Evolutionary conservation across 2,329 filamentous ascomycete genomes (phyloP), one percentile per base, ranked within the genome.

Genomic region (Phyllosticta citriasiana): DNA sequence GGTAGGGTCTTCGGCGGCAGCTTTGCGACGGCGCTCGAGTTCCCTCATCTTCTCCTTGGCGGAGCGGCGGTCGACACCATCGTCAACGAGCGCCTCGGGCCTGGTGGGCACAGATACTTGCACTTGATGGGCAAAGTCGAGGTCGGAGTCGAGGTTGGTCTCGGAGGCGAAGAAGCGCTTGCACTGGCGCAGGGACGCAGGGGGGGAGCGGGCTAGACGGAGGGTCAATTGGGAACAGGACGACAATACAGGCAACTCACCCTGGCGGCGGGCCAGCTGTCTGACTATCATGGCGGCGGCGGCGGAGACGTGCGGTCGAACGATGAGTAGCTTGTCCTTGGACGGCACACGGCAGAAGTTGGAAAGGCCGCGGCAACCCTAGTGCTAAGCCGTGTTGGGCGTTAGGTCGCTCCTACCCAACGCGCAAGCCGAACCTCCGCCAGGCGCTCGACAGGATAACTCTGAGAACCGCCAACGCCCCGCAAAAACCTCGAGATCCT

Each of bases 251-350:
- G 26, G 8, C 9, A 52, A 33, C 63, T 65, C 65, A 77, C 76
- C 71, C 65, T 73, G 71, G 67, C 74, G 75, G 65, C 74, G 69
- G 58, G 70, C 68, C 53, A 77, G 62, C 60, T 73, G 70, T 70
- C 77, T 69, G 69, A 78, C 64, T 65, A 78, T 78, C 77, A 78
- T 79, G 59, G 60, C 59, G 50, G 55, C 59, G 50, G 55, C 56
- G 40, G 27, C 40, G 59, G 22, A 26, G 47, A 22, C 19, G 19
- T 22, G 19, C 19, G 19, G 19, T 22, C 19, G 2, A 22, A 2
- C 19, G 19, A 22, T 22, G 19, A 22, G 2, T 22, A 22, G 19
- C 30, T 10, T 33, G 30, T 12, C 14, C 40, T 4, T 14, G 14
- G 40, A 47, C 40, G 40, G 40, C 40, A 47, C 40, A 47, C 40